These are phyloP conservation scores for Sphaerosporella brunnea DNA, from an alignment of 495 filamentous ascomycete species.

Conservation along the genomic window DNA sequence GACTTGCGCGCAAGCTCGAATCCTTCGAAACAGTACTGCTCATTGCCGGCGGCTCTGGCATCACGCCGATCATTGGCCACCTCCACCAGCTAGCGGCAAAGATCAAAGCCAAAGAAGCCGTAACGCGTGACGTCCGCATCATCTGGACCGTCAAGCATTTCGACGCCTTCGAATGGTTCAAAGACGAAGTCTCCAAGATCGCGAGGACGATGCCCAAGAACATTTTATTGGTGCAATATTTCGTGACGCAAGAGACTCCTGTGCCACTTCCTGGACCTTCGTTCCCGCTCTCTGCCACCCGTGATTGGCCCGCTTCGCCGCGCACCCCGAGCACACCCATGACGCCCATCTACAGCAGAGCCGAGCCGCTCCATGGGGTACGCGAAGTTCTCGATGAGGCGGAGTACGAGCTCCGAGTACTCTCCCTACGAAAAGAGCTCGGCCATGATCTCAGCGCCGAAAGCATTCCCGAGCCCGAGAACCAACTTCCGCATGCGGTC, in stretches of 20 bases:
- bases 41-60: slow-evolving; percentile 84
- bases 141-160: slow-evolving; percentile 73
- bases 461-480: not conserved
- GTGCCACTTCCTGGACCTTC: slow-evolving; percentile 17
- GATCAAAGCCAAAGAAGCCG: slow-evolving; percentile 81
- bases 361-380: slow-evolving; percentile 10
- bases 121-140: slow-evolving; percentile 74
- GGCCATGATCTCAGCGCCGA: not conserved
- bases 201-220: slow-evolving; percentile 64
- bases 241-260: slow-evolving; percentile 44
- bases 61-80: slow-evolving; percentile 83
- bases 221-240: slow-evolving; percentile 86
- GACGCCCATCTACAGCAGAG: slow-evolving; percentile 12
- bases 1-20: slow-evolving; percentile 77
- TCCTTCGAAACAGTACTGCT: slow-evolving; percentile 86
- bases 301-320: slow-evolving; percentile 16
- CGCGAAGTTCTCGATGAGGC: slow-evolving; percentile 36
- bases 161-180: slow-evolving; percentile 96
- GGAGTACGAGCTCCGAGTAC: slow-evolving; percentile 19
- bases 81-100: slow-evolving; percentile 81
- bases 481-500: not conserved
- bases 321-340: slow-evolving; percentile 15
- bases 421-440: slow-evolving; percentile 14
- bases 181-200: slow-evolving; percentile 76
- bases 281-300: slow-evolving; percentile 23